These are phyloP conservation scores for Solanum rostratum DNA, from an alignment of 257 asterid genomes.

Conservation along the genomic window DNA sequence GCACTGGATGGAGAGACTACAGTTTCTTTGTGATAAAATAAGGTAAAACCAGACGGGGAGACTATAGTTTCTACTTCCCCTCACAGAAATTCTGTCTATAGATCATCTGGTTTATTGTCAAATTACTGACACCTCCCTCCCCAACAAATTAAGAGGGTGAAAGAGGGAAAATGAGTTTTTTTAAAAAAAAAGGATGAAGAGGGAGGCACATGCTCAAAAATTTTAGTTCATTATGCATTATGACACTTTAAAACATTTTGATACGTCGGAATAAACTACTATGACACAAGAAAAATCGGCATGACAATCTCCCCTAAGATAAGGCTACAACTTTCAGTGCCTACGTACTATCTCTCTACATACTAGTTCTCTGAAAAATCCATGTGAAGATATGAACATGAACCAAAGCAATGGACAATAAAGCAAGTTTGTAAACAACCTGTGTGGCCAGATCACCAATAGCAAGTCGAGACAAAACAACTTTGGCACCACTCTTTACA, in stretches of 20 bases:
- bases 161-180: not conserved
- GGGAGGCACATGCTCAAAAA: not conserved
- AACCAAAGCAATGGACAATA: not conserved
- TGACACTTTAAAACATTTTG: not conserved
- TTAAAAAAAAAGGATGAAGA: not conserved
- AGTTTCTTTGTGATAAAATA: not conserved
- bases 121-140: not conserved
- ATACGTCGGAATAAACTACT: not conserved
- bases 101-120: not conserved
- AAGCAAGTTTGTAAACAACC: constrained; percentile 20
- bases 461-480: constrained; percentile 83
- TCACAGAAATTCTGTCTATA: not conserved
- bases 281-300: not conserved
- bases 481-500: constrained; percentile 83
- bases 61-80: not conserved
- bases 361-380: not conserved
- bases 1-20: not conserved
- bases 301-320: not conserved
- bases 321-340: not conserved
- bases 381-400: not conserved
- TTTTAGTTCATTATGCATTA: not conserved
- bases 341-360: not conserved
- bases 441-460: constrained; percentile 93
- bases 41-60: not conserved
- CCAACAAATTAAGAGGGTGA: not conserved